Percentiles rank a stretch among this genome's conserved stretches.
Evolutionary conservation across 1,139 yeast species (phyloP).

Genomic region (Kodamaea anthophila): DNA sequence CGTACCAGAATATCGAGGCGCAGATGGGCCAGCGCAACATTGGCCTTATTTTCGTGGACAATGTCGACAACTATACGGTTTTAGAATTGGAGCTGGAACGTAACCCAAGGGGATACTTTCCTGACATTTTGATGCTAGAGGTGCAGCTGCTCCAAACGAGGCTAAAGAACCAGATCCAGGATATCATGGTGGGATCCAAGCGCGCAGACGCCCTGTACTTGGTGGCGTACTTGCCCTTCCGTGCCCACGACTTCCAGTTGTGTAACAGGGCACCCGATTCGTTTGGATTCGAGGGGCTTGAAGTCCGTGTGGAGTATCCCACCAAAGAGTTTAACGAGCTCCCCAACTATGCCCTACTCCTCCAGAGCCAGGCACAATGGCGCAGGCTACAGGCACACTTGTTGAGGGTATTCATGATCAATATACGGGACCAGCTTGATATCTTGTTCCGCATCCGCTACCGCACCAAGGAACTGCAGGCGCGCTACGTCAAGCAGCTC

Average conservation of each 20-base stretch:
- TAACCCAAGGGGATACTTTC: slow-evolving; percentile 13
- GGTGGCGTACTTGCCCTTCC: slow-evolving; percentile 4
- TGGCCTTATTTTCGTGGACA: slow-evolving; percentile 15
- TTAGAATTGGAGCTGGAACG: slow-evolving; percentile 21
- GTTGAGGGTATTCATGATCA: slow-evolving; percentile 32
- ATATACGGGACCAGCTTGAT: slow-evolving; percentile 36
- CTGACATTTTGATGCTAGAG: slow-evolving; percentile 24
- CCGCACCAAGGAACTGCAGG: slow-evolving; percentile 21
- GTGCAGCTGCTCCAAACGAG: slow-evolving; percentile 24
- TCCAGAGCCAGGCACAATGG: slow-evolving; percentile 22
- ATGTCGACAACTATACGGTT: slow-evolving; percentile 23
- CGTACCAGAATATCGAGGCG: not conserved
- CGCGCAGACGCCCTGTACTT: slow-evolving; percentile 3
- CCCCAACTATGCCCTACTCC: slow-evolving; percentile 28
- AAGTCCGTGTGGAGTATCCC: slow-evolving; percentile 6
- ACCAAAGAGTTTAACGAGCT: slow-evolving; percentile 28
- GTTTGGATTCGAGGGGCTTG: slow-evolving; percentile 4
- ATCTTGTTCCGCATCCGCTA: slow-evolving; percentile 33
- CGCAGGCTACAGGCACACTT: slow-evolving; percentile 27
- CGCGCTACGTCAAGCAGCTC: slow-evolving; percentile 21
- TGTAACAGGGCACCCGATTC: slow-evolving; percentile 15
- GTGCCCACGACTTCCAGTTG: slow-evolving; percentile 20
- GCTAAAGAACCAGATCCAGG: slow-evolving; percentile 29
- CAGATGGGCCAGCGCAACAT: slow-evolving; percentile 4
- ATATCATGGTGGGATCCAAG: slow-evolving; percentile 14